Base-by-base conservation (phyloP, 768 basidiomycete species). In the Imleria badia region DNA sequence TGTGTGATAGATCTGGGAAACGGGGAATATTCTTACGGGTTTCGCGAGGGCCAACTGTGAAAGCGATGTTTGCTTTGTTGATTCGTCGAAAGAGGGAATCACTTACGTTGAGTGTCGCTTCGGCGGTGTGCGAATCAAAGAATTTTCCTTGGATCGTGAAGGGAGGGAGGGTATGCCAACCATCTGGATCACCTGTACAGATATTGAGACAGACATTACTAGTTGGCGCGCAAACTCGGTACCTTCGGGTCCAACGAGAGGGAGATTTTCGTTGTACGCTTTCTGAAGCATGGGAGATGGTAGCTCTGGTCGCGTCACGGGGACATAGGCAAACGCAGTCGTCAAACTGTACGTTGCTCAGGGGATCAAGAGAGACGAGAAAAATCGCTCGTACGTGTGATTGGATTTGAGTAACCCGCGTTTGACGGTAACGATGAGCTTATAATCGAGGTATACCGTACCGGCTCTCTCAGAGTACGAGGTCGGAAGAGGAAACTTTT, bases 401-500 rank as follows among this genome's bases (percentile, higher is more conserved):
- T 84, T 78, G 3, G 78, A 74, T 58, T 72, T 78, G 52, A 85
- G 66, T 17, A 75, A 66, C 1, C 78, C 73, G 20, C 81, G 76
- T 60, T 75, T 78, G 31, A 84, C 65, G 1, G 75, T 83, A 23
- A 80, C 78, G 14, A 75, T 64, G 9, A 83, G 60, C 60, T 74
- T 77, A 64, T 85, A 85, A 52, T 84, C 82, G 48, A 85, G 73
- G 56, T 82, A 83, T 15, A 74, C 80, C 2, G 78, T 76, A 42
- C 81, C 80, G 1, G 78, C 81, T 26, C 79, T 72, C 64, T 85
- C 83, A 1, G 80, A 76, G 57, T 83, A 84, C 35, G 70, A 79
- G 7, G 81, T 79, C 1, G 83, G 83, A 14, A 82, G 72, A 5
- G 68, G 70, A 45, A 78, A 80, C 6, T 51, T 52, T 13, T 68